Evolutionary conservation across 2,329 filamentous ascomycete species (phyloP), one percentile per base, ranked within the genome.

Genomic region (Epichloe glyceriae): DNA sequence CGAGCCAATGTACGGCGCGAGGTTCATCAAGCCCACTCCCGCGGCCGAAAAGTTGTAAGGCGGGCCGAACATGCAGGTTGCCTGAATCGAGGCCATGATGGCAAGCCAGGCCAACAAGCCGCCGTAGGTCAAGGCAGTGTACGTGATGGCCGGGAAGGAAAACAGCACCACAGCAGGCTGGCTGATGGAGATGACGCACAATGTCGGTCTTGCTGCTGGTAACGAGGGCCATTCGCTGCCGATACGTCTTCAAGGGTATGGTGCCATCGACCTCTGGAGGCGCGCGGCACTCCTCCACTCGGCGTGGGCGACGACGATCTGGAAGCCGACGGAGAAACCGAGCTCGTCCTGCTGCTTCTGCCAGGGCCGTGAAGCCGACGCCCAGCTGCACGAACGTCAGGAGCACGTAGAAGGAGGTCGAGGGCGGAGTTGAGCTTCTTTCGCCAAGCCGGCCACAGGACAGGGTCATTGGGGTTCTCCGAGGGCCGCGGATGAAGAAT

Each of bases 341-440:
- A 68, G 50, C 7, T 68, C 64, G 5, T 52, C 50, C 20, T 52
- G 50, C 15, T 52, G 47, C 4, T 47, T 41, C 20, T 40, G 7
- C 46, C 44, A 53, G 5, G 5, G 50, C 48, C 1, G 51, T 51
- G 20, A 49, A 52, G 20, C 45, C 52, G 30, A 54, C 52, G n/a
- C 50, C 55, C 7, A 88, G 73, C 61, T 86, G 79, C 52, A 86
- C 67, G 65, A 86, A 89, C 6, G 79, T 75, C 19, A 89, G 67
- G 12, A 85, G 69, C 2, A 81, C 75, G 58, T 88, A 80, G 6
- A 77, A 61, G 51, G 83, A 72, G 1, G 82, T n/a, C 81, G 44
- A 82, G 64, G 2, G 64, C 52, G 44, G 88, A 58, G 19, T 59
- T 55, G 37, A 57, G 3, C 2, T 19, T 41, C 47, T 60, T 59